These are phyloP conservation scores for Russula vinacea DNA, from an alignment of 768 basidiomycete species.

Conservation along the genomic window DNA sequence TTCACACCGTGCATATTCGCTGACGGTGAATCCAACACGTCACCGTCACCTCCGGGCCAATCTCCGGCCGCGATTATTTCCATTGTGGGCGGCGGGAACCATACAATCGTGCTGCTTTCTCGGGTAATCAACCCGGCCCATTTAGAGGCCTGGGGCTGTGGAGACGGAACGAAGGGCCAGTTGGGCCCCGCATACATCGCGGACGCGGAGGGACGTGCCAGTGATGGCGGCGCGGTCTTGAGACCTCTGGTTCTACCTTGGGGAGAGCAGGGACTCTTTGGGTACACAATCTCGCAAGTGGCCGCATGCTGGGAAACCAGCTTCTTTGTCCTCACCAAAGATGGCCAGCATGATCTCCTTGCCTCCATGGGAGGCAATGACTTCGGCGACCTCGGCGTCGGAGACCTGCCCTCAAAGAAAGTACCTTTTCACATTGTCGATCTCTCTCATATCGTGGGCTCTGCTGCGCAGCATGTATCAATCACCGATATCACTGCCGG, in stretches of 20 bases:
- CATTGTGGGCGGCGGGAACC: slow-evolving; percentile 73
- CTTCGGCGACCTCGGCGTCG: slow-evolving; percentile 75
- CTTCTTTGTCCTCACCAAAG: slow-evolving; percentile 57
- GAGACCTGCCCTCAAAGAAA: slow-evolving; percentile 30
- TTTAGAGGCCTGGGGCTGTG: slow-evolving; percentile 66
- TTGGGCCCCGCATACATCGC: slow-evolving; percentile 50
- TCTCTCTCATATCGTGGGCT: slow-evolving; percentile 36
- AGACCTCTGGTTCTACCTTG: slow-evolving; percentile 46
- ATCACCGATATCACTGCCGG: slow-evolving; percentile 57
- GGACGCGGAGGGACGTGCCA: slow-evolving; percentile 23
- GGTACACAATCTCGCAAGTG: slow-evolving; percentile 49
- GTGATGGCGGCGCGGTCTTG: slow-evolving; percentile 42
- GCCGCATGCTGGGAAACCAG: slow-evolving; percentile 83
- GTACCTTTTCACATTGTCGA: slow-evolving; percentile 42
- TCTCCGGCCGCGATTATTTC: slow-evolving; percentile 44
- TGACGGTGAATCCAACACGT: slow-evolving; percentile 27
- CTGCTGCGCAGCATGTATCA: slow-evolving; percentile 24
- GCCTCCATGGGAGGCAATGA: slow-evolving; percentile 84
- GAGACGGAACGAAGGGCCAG: slow-evolving; percentile 69
- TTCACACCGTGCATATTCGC: slow-evolving; percentile 42
- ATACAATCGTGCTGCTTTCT: slow-evolving; percentile 66
- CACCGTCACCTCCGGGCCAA: slow-evolving; percentile 31
- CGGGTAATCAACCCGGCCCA: slow-evolving; percentile 30
- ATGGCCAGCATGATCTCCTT: slow-evolving; percentile 48
- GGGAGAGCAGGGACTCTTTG: slow-evolving; percentile 38